Conservation (phyloP, 306 rosid genomes). For the Sphenostylis stenocarpa region DNA sequence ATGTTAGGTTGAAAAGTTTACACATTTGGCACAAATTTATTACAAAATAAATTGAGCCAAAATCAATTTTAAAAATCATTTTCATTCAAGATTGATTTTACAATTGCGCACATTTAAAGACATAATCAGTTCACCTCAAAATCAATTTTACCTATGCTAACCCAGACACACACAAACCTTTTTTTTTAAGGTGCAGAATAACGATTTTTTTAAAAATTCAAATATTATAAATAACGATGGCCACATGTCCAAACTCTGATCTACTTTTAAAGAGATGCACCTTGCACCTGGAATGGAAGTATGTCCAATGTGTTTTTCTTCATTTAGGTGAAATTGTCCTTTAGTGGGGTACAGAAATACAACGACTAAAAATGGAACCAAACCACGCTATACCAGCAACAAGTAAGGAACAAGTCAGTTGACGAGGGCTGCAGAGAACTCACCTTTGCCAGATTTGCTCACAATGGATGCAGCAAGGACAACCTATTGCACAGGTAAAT, state of each 20-base stretch:
- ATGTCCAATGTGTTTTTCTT: neutral
- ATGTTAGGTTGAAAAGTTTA: neutral
- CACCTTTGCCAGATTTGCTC: constrained; percentile 97
- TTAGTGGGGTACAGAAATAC: neutral
- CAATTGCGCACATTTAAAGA: neutral
- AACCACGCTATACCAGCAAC: constrained; percentile 5
- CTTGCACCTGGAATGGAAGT: neutral
- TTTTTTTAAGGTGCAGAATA: no score
- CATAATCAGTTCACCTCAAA: neutral
- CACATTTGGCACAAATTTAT: neutral
- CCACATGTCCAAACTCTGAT: neutral
- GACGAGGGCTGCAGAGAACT: constrained; percentile 26
- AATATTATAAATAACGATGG: neutral
- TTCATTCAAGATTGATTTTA: neutral
- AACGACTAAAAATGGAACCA: constrained; percentile 21
- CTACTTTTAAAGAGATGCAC: neutral
- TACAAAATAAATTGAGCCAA: neutral
- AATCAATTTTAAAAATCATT: neutral
- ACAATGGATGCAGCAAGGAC: constrained; percentile 88
- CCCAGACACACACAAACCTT: neutral
- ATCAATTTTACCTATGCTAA: neutral
- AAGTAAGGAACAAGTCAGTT: neutral
- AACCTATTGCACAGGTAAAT: constrained; percentile 55
- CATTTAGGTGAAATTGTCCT: neutral
- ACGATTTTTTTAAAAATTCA: no score